Evolutionary conservation across 495 filamentous ascomycete genomes (phyloP).

Genomic region (Aspergillus bridgeri): DNA sequence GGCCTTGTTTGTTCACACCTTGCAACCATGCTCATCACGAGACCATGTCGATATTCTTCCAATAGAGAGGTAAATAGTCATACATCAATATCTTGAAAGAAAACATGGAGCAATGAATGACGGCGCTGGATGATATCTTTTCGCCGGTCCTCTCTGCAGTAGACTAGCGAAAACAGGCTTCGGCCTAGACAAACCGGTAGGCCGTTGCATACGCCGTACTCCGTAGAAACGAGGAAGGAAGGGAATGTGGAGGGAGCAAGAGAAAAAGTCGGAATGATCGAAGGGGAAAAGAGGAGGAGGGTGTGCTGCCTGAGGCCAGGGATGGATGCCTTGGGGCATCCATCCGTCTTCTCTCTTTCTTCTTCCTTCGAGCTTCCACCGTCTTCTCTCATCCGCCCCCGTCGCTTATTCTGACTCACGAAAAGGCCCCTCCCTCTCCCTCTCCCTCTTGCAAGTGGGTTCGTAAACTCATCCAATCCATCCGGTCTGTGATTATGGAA

Average conservation of each 20-base stretch:
- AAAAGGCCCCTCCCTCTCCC: too few relatives aligned
- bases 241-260: background rate
- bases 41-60: background rate
- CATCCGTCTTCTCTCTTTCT: background rate
- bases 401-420: conserved; percentile 8
- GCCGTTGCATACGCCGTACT: too few relatives aligned
- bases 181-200: background rate
- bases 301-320: background rate
- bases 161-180: background rate
- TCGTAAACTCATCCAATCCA: background rate
- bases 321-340: conserved; percentile 4
- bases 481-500: conserved; percentile 1
- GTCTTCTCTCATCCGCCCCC: background rate
- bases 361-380: too few relatives aligned
- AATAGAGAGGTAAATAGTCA: background rate
- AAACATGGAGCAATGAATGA: background rate
- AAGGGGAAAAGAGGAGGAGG: background rate
- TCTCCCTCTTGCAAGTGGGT: background rate
- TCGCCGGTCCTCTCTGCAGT: background rate
- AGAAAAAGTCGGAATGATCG: background rate
- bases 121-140: background rate
- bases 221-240: background rate
- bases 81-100: background rate
- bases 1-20: conserved; percentile 3
- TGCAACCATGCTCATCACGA: background rate